Evolutionary conservation across 2,329 filamentous ascomycete genomes (phyloP), one percentile per base, ranked within the genome.

Genomic region (Arachnopeziza araneosa): DNA sequence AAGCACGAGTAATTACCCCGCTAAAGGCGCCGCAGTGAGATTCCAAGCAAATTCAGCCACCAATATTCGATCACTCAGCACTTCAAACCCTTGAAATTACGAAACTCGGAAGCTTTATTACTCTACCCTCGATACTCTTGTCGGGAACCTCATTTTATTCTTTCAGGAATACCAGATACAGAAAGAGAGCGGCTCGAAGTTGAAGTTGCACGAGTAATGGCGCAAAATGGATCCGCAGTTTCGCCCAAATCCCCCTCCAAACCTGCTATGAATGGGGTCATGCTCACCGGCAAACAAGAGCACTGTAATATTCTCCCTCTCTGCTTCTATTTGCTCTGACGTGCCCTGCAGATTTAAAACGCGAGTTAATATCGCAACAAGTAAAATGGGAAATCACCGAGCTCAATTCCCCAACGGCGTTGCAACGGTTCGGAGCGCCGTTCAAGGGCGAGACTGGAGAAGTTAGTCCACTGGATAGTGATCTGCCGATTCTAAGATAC

Each of bases 381-480:
- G 93, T 95, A 63, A 85, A 88, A 74, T 90, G 83, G 77, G 95
- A 99, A 76, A 96, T 99, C 72, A 83, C 82, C 64, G 95, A 98
- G 76, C 86, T 99, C 67, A 96, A 95, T 75, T 96, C 92, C 22
- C 92, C 95, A 7, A 99, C 95, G 1, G 95, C 95, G 56, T 83
- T 99, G 55, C 92, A 92, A 71, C 87, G 95, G 68, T 99, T 99
- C 74, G 95, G 95, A 61, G 93, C 95, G 7, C 95, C 95, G 0
- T 99, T 99, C 79, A 89, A 85, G 72, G 97, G 93, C 53, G 90
- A 96, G 57, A 87, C 89, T 62, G 95, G 95, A 64, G 95, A 99
- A 75, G 89, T 99, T 24, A 88, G 92, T 3, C 95, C 95, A 17
- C 83, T 96, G 62, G 92, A 99, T 72, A 97, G 93, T 1, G 93